Conservation (phyloP, 164 flowering plant species). For the Nymphaea thermarum region DNA sequence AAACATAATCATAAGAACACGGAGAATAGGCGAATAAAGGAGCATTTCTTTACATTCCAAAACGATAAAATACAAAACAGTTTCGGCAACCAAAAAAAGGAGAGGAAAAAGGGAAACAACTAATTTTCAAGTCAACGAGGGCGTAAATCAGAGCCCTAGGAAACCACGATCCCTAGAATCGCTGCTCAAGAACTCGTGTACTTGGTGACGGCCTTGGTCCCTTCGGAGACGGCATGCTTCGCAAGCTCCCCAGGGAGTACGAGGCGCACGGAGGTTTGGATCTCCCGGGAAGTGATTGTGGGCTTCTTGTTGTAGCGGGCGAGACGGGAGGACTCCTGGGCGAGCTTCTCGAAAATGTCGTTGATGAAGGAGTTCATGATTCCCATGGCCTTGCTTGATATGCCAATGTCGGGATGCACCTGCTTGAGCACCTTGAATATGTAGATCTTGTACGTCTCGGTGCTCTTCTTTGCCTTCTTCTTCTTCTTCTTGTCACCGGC, state of each 20-base stretch:
- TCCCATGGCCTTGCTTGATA: constrained; percentile 7
- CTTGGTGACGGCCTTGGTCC: constrained; percentile 8
- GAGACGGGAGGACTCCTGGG: constrained; percentile 7
- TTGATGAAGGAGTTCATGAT: constrained; percentile 10
- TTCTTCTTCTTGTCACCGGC: constrained; percentile 12
- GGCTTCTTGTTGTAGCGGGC: constrained; percentile 8
- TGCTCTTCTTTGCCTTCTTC: constrained; percentile 4
- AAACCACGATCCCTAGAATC: neutral
- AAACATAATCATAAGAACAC: too few relatives aligned
- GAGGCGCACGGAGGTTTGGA: constrained; percentile 4
- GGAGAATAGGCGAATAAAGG: too few relatives aligned
- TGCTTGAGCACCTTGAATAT: constrained; percentile 10
- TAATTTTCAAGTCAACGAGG: too few relatives aligned
- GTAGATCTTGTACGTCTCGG: constrained; percentile 10
- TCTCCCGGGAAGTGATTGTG: constrained; percentile 7
- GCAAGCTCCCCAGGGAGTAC: constrained; percentile 7
- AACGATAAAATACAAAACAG: neutral
- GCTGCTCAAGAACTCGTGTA: constrained; percentile 1
- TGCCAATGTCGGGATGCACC: constrained; percentile 8
- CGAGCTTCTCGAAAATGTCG: constrained; percentile 9
- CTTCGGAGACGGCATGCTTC: constrained; percentile 8
- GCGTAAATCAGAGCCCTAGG: neutral
- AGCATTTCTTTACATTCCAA: neutral
- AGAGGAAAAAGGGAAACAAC: too few relatives aligned
- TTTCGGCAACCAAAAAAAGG: too few relatives aligned